Base-by-base conservation (phyloP, 768 basidiomycete genomes). In the Naganishia randhawae region DNA sequence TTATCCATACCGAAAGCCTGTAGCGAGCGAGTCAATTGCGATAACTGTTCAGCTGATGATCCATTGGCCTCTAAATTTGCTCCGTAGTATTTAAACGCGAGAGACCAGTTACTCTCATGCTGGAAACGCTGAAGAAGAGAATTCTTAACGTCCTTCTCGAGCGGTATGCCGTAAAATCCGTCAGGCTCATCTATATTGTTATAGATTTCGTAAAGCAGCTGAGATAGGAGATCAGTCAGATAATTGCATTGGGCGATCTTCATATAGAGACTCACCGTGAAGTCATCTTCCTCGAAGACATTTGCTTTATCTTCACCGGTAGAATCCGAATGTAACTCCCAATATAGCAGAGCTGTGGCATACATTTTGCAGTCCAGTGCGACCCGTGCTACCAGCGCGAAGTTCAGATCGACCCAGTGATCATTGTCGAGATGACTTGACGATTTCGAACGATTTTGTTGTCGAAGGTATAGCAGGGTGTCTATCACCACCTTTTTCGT, bases 181-280 rank as follows among this genome's bases (percentile, higher is more conserved):
- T 99, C 96, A 0, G 94, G 94, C 77, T 99, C 96, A 74, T 96
- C 94, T 69, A 99, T 92, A 73, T 92, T 89, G 64, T 87, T 87
- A 75, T 98, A 99, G 57, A 98, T 92, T 57, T 89, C 88, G 81
- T 92, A 97, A 25, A 98, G 81, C 29, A 94, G 83, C 67, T 89
- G 50, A 1, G 27, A 29, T 41, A 25, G 42, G 22, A 13, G 9
- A 31, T 8, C 32, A 39, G n/a, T n/a, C n/a, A n/a, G n/a, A n/a
- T n/a, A n/a, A n/a, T n/a, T n/a, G n/a, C n/a, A n/a, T n/a, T n/a
- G n/a, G n/a, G n/a, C n/a, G n/a, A n/a, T n/a, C 17, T 50, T 22
- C 9, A 14, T 50, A 14, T 33, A 33, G 10, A n/a, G 35, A 53
- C 57, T 61, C 39, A 61, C 57, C 35, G 7, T 25, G 25, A 41